These are phyloP conservation scores for Talaromyces verruculosus DNA, from an alignment of 2,329 filamentous ascomycete species.

Conservation along the genomic window DNA sequence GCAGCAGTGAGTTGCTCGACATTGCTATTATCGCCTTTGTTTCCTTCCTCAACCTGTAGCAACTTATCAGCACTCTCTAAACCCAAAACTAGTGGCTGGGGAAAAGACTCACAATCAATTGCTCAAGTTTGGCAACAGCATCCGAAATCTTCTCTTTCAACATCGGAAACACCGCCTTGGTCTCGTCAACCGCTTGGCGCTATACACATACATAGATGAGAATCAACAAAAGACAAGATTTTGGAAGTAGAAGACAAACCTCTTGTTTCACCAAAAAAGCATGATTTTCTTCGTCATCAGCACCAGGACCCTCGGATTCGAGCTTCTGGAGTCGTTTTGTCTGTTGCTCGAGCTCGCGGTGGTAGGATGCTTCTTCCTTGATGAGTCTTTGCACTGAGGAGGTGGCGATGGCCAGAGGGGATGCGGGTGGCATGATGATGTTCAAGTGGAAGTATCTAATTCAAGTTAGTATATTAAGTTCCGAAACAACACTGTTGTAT, in stretches of 20 bases:
- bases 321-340: conserved; percentile 62
- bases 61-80: background rate
- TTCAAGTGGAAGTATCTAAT: background rate
- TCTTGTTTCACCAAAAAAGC: conserved; percentile 82
- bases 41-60: conserved; percentile 39
- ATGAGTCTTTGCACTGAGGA: conserved; percentile 77
- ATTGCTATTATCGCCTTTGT: conserved; percentile 42
- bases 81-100: background rate
- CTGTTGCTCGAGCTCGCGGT: conserved; percentile 78
- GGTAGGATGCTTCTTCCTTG: conserved; percentile 89
- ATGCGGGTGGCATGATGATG: conserved; percentile 69
- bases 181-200: conserved; percentile 82
- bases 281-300: conserved; percentile 73
- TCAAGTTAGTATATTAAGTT: background rate
- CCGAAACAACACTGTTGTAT: background rate
- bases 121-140: conserved; percentile 71
- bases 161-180: conserved; percentile 74
- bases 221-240: background rate
- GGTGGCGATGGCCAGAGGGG: conserved; percentile 75
- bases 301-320: conserved; percentile 52
- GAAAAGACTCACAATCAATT: conserved; percentile 65
- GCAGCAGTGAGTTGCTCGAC: conserved; percentile 44
- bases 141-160: conserved; percentile 70
- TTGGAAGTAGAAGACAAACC: conserved; percentile 53
- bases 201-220: conserved; percentile 37